Percentiles rank a stretch among this genome's conserved stretches.
phyloP scores from a whole-genome alignment of 2,329 filamentous ascomycete species.

The Neocucurbitaria cava region DNA sequence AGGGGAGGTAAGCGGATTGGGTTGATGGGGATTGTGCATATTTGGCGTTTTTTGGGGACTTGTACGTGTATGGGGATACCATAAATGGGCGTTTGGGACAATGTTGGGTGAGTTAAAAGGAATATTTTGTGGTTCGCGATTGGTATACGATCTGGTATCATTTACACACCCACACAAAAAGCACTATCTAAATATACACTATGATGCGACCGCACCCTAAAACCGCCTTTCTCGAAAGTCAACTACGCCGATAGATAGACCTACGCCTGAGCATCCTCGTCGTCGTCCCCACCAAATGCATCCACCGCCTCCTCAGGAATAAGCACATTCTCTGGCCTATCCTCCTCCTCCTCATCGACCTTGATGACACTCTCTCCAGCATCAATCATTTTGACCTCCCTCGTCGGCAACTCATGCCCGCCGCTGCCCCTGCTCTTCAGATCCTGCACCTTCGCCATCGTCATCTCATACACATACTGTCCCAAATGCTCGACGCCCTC shows the following conservation, averaged over 20 bases:
- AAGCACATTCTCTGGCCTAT: conserved; percentile 41
- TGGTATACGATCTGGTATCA: background rate
- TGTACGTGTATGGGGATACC: background rate
- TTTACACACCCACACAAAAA: background rate
- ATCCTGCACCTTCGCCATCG: conserved; percentile 70
- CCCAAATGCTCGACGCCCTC: conserved; percentile 92
- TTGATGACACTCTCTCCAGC: conserved; percentile 36
- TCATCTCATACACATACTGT: conserved; percentile 97
- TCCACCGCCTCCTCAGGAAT: conserved; percentile 19
- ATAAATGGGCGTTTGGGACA: background rate
- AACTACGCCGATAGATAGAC: too few species aligned
- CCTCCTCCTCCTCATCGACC: conserved; percentile 32
- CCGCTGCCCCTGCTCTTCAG: conserved; percentile 56
- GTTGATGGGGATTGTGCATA: background rate
- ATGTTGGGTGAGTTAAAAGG: background rate
- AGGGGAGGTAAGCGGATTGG: background rate
- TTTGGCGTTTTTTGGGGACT: background rate
- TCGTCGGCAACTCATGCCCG: conserved; percentile 43
- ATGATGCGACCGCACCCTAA: background rate
- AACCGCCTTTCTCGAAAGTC: conserved; percentile 2
- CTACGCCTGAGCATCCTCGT: conserved; percentile 7
- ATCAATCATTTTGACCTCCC: conserved; percentile 46
- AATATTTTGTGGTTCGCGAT: background rate
- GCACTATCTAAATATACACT: background rate
- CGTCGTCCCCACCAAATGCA: conserved; percentile 11